Base-by-base conservation (phyloP, 306 rosid species). In the Hippophae rhamnoides region DNA sequence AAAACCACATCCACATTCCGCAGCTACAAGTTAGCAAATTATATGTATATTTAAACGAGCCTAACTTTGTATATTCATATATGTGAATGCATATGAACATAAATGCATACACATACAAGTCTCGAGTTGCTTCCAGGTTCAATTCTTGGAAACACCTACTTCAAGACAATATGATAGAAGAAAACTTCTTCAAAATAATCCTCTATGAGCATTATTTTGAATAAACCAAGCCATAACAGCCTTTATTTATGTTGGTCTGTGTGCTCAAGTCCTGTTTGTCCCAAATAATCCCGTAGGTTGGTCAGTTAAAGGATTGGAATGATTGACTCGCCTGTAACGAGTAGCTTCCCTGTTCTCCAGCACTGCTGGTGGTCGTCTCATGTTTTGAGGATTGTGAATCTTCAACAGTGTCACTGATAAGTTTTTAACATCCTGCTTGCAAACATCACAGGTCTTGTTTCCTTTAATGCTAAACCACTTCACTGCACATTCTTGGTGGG, bases 391-490 rank as follows among this genome's bases (percentile, higher is more conserved):
- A 66, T 41, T 80, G 42, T 70, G 76, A 67, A 89, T 72, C 76
- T 82, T 84, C 69, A 89, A 81, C 38, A 89, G 75, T 27, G 93
- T 89, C 66, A 89, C 97, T 5, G 85, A 87, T 56, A 89, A 79
- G 71, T 89, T 89, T 58, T 51, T 68, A 49, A 89, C 97, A 48
- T 89, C 95, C 67, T 71, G 83, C 74, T 75, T 84, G 88, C 97
- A 89, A 62, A 89, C 82, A 64, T 89, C 97, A 61, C 97, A 89
- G 41, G 81, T 86, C 78, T 75, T 84, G 79, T 89, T 89, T 65
- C 97, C 97, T 68, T 89, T 89, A 63, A 89, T 86, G 65, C 84
- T 86, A 79, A 89, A 89, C 97, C 97, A 89, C 74, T 89, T 89
- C 59, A 89, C 76, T 40, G 97, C 97, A 76, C 97, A 89, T 48